These are phyloP conservation scores for Coffea canephora DNA, from an alignment of 257 asterid genomes.

Conservation along the genomic window DNA sequence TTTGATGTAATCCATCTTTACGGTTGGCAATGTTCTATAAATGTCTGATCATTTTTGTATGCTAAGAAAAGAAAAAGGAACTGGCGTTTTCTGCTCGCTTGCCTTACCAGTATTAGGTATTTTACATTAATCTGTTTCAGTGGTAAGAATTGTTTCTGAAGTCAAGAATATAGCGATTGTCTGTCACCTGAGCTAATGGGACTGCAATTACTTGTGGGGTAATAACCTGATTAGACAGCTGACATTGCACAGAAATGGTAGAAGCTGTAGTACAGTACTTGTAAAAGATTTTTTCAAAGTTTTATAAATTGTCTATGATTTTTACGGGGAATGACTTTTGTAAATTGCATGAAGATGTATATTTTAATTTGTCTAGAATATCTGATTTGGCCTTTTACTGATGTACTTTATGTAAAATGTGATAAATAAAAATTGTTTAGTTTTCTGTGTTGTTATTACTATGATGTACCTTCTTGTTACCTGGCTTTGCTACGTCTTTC, in stretches of 20 bases:
- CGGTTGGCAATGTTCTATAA: not conserved
- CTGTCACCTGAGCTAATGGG: not conserved
- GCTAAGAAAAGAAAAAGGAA: not conserved
- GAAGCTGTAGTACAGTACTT: not conserved
- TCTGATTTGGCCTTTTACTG: not conserved
- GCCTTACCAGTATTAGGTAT: not conserved
- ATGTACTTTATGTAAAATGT: not conserved
- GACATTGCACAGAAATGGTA: not conserved
- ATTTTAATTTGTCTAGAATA: not conserved
- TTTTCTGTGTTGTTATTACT: not conserved
- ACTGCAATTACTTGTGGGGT: not conserved
- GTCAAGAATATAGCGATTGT: not conserved
- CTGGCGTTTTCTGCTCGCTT: not conserved
- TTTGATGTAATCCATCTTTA: not conserved
- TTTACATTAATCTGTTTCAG: not conserved
- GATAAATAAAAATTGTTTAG: not conserved
- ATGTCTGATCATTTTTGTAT: not conserved
- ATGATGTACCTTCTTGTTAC: not conserved
- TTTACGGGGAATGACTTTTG: not conserved
- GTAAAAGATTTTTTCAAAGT: not conserved
- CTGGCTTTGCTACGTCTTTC: conserved; percentile 1
- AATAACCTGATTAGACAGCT: not conserved
- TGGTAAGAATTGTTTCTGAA: not conserved
- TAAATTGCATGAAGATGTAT: not conserved
- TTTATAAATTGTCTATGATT: not conserved